Evolutionary conservation across 2,329 filamentous ascomycete genomes (phyloP), one percentile per base, ranked within the genome.

Genomic region (Arthroderma sp.): DNA sequence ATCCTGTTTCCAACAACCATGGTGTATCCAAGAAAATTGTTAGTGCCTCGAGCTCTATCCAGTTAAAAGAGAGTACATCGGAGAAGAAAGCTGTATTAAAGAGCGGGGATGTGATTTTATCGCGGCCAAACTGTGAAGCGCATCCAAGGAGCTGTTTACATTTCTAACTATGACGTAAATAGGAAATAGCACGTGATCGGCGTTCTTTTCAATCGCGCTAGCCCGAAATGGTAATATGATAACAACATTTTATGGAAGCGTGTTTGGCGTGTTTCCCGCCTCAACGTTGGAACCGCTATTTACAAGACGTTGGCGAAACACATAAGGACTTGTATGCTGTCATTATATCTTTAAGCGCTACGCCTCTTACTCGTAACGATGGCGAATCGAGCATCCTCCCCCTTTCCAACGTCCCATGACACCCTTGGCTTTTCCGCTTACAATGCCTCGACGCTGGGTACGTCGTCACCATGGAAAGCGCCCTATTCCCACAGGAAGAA

Each of bases 381-480:
- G 64, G 58, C 59, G 51, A 56, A 63, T 40, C 58, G 62, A 43
- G 60, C 56, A 49, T 58, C 55, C 31, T 65, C 62, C 38, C 61
- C 62, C 1, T 64, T 63, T 39, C 61, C 56, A 15, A 65, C 62
- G 5, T 58, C 63, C 41, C 65, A 68, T 51, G 65, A 68, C 44
- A 66, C 63, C 5, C 58, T 67, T 45, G 64, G 64, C 36, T 56
- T 62, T 36, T 67, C 63, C 4, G 63, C 62, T 6, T 49, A 66
- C 15, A 58, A 55, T 8, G 65, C 58, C 3, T 62, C 63, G 9
- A 50, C 58, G 3, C 62, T 60, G 38, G 62, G 63, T 53, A 57
- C 59, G 22, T 62, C 63, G 0, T 64, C 62, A 1, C 62, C 63
- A 30, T 32, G 40, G 27, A 22, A 22, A 22, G 15, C 29, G 3